These are phyloP conservation scores for Phytophthora kernoviae DNA, from an alignment of 352 stramenopile species.

Conservation along the genomic window DNA sequence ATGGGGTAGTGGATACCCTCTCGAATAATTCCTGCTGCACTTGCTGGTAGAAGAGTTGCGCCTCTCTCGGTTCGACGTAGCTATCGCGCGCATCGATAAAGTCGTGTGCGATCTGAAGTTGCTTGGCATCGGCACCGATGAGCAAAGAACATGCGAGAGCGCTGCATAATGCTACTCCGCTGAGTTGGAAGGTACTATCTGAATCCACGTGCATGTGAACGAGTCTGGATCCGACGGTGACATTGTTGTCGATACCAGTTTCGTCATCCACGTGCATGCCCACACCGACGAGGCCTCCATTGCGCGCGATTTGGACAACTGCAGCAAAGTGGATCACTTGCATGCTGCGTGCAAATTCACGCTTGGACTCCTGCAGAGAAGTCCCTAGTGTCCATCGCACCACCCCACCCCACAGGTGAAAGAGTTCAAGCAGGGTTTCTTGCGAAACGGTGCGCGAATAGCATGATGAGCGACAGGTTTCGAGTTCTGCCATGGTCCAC, in stretches of 20 bases:
- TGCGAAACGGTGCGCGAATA: slow-evolving; percentile 24
- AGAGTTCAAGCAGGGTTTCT: slow-evolving; percentile 28
- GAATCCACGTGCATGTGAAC: slow-evolving; percentile 38
- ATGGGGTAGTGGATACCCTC: slow-evolving; percentile 2
- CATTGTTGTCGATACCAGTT: background rate
- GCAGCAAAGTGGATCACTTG: slow-evolving; percentile 17
- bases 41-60: slow-evolving; percentile 26
- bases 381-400: slow-evolving; percentile 34
- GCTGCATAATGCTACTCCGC: slow-evolving; percentile 33
- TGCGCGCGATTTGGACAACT: slow-evolving; percentile 21
- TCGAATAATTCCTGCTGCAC: slow-evolving; percentile 28
- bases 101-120: slow-evolving; percentile 10
- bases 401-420: slow-evolving; percentile 40
- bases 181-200: slow-evolving; percentile 40
- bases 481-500: slow-evolving; percentile 42
- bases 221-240: slow-evolving; percentile 24
- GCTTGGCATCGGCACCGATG: slow-evolving; percentile 15
- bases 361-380: slow-evolving; percentile 14
- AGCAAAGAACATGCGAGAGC: slow-evolving; percentile 25
- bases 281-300: slow-evolving; percentile 12
- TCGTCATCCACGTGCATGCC: slow-evolving; percentile 3
- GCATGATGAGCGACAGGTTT: slow-evolving; percentile 36
- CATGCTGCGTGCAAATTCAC: slow-evolving; percentile 28
- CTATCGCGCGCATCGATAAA: slow-evolving; percentile 11
- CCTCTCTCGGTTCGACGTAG: slow-evolving; percentile 1